Percentiles rank a stretch among this genome's conserved stretches.
These are phyloP conservation scores for Saccharomyces pastorianus DNA, from an alignment of 1,139 yeast species.

Conservation along the genomic window DNA sequence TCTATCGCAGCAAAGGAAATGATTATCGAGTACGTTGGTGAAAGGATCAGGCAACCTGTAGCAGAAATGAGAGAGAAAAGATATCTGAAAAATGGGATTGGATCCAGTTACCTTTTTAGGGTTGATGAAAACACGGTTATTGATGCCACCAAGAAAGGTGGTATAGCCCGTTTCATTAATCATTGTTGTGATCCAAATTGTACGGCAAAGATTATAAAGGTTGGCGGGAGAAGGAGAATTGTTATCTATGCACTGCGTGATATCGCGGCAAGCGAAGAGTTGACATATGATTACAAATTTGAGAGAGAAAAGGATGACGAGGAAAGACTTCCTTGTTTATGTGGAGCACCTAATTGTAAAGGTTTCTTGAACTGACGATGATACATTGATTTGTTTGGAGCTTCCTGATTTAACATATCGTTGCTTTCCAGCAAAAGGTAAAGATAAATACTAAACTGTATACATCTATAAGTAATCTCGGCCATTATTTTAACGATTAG, in stretches of 20 bases:
- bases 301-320: slow-evolving; percentile 87
- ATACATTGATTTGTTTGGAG: background rate
- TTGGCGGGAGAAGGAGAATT: slow-evolving; percentile 87
- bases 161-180: slow-evolving; percentile 90
- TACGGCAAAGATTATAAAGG: slow-evolving; percentile 92
- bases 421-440: background rate
- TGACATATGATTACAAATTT: slow-evolving; percentile 91
- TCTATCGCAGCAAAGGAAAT: slow-evolving; percentile 91
- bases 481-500: background rate
- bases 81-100: slow-evolving; percentile 85
- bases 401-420: background rate
- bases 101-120: slow-evolving; percentile 85
- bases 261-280: slow-evolving; percentile 81
- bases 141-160: slow-evolving; percentile 96
- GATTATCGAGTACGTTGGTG: slow-evolving; percentile 99
- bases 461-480: background rate
- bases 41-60: slow-evolving; percentile 84
- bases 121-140: slow-evolving; percentile 91
- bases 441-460: background rate
- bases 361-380: slow-evolving; percentile 65
- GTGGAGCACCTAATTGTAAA: slow-evolving; percentile 92
- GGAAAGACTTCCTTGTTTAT: slow-evolving; percentile 82
- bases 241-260: slow-evolving; percentile 90
- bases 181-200: slow-evolving; percentile 98
- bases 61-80: slow-evolving; percentile 88